A percentile compares a stretch with the other conserved stretches of the same genome.
These are phyloP conservation scores for Amylocystis lapponica DNA, from an alignment of 768 basidiomycete species.

Conservation along the genomic window DNA sequence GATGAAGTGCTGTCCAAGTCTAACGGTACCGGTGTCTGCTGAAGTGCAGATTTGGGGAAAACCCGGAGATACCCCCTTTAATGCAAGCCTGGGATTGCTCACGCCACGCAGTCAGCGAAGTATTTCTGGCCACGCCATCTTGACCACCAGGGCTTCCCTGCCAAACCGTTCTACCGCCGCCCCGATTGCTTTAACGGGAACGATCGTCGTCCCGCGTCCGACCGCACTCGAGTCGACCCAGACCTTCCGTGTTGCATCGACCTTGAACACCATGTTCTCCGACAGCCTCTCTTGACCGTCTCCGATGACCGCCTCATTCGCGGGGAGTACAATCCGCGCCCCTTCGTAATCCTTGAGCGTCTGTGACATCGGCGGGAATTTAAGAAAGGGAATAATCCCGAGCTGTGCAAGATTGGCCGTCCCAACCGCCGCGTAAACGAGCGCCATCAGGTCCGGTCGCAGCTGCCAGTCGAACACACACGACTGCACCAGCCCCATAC, in stretches of 20 bases:
- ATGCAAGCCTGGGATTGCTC: too few relatives aligned
- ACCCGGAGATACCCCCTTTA: too few relatives aligned
- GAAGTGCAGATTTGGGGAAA: too few relatives aligned
- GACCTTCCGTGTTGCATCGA: neutral
- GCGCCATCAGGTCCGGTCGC: neutral
- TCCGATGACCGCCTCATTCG: neutral
- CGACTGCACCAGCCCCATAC: conserved; percentile 2
- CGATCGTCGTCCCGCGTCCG: conserved; percentile 2
- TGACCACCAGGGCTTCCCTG: neutral
- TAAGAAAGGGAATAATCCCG: neutral
- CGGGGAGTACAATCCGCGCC: neutral
- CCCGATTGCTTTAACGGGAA: neutral
- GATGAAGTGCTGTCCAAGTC: too few relatives aligned
- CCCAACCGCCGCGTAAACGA: neutral
- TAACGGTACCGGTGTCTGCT: too few relatives aligned
- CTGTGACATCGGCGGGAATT: neutral
- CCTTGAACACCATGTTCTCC: neutral
- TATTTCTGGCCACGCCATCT: conserved; percentile 1
- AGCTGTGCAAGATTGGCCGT: neutral
- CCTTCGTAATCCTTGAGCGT: neutral
- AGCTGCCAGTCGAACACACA: neutral
- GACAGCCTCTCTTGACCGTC: neutral
- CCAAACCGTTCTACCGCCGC: neutral
- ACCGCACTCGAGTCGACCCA: neutral
- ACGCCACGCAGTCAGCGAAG: too few relatives aligned